phyloP scores from a whole-genome alignment of 176 grass and related monocot genomes.

The Eremochloa ophiuroides region DNA sequence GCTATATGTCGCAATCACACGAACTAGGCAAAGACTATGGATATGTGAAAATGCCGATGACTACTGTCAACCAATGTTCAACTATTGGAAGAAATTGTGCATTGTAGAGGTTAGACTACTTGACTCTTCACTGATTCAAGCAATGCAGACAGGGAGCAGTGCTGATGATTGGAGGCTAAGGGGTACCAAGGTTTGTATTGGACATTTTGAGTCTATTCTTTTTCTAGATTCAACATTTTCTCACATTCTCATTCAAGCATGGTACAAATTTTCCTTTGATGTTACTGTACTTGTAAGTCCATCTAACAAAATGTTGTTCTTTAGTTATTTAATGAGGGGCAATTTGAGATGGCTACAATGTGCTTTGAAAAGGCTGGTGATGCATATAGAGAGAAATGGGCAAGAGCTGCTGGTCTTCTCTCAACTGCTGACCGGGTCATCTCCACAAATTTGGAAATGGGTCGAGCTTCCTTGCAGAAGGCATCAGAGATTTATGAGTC shows the following conservation, averaged over 20 bases:
- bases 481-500: slow-evolving; percentile 76
- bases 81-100: slow-evolving; percentile 87
- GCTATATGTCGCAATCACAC: slow-evolving; percentile 90
- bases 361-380: slow-evolving; percentile 93
- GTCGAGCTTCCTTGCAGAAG: slow-evolving; percentile 38
- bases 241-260: background rate
- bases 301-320: slow-evolving; percentile 8
- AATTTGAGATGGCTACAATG: slow-evolving; percentile 85
- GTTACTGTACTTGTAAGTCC: background rate
- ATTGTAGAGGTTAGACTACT: slow-evolving; percentile 69
- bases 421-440: slow-evolving; percentile 52
- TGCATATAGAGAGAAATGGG: slow-evolving; percentile 58
- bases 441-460: slow-evolving; percentile 45
- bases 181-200: slow-evolving; percentile 60
- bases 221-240: background rate
- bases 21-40: slow-evolving; percentile 84
- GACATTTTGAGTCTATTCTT: background rate
- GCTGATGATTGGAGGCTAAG: slow-evolving; percentile 67
- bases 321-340: slow-evolving; percentile 75
- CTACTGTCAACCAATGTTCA: slow-evolving; percentile 69
- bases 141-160: slow-evolving; percentile 67
- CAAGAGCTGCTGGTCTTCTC: slow-evolving; percentile 74
- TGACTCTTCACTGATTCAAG: slow-evolving; percentile 54
- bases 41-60: slow-evolving; percentile 76
- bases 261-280: background rate